Evolutionary conservation across 768 basidiomycete species (phyloP).

Genomic region (Rhizopogon sp.): DNA sequence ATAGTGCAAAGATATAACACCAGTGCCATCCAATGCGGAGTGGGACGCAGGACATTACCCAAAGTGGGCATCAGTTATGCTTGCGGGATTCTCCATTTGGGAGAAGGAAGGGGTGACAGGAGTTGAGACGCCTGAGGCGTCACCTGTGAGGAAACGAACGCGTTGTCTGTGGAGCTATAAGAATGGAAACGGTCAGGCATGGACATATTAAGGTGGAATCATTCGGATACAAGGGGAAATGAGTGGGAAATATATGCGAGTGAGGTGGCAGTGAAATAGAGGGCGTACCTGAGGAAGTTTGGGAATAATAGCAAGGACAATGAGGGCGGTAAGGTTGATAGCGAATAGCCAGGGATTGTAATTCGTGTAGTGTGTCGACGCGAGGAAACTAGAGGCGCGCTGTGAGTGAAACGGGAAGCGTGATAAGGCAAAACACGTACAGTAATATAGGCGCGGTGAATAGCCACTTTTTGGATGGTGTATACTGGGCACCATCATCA

Average conservation of each 20-base stretch:
- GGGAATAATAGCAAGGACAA: constrained; percentile 79
- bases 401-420: neutral
- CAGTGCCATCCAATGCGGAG: neutral
- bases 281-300: constrained; percentile 86
- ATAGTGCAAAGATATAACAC: neutral
- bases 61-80: constrained; percentile 48
- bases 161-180: constrained; percentile 76
- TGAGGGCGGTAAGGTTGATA: constrained; percentile 78
- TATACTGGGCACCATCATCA: constrained; percentile 97
- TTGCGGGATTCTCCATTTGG: constrained; percentile 39
- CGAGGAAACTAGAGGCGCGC: constrained; percentile 65
- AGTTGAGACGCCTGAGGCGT: constrained; percentile 60
- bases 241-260: constrained; percentile 8
- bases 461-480: constrained; percentile 97
- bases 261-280: neutral
- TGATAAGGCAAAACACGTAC: constrained; percentile 42
- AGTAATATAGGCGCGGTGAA: constrained; percentile 83
- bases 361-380: constrained; percentile 96
- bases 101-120: constrained; percentile 58
- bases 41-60: constrained; percentile 11
- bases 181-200: neutral
- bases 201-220: neutral
- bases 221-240: constrained; percentile 9
- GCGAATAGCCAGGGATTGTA: constrained; percentile 94
- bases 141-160: constrained; percentile 69